These are phyloP conservation scores for Metarhizium guizhouense DNA, from an alignment of 2,329 filamentous ascomycete species.

Conservation along the genomic window DNA sequence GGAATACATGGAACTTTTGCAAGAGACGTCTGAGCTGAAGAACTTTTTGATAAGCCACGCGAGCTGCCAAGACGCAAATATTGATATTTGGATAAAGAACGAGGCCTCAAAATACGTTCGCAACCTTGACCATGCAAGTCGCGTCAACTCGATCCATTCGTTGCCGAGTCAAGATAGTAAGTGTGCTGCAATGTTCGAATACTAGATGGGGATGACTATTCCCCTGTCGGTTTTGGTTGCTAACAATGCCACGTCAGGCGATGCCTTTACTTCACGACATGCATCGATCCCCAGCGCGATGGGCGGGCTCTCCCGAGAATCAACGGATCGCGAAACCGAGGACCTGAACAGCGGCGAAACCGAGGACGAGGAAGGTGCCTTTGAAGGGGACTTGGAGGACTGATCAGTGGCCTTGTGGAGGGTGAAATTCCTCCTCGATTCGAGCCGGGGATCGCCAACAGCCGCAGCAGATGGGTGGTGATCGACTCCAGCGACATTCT, in stretches of 20 bases:
- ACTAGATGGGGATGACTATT: too few relatives aligned
- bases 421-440: too few relatives aligned
- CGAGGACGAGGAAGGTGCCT: neutral
- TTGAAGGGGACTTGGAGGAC: neutral
- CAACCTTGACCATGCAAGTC: neutral
- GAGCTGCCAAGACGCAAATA: constrained; percentile 42
- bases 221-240: neutral
- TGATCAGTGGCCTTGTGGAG: neutral
- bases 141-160: neutral
- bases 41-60: constrained; percentile 43
- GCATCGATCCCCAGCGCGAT: neutral
- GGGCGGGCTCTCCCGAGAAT: neutral
- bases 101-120: constrained; percentile 40
- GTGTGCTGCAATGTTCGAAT: neutral
- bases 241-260: neutral
- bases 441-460: too few relatives aligned
- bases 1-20: constrained; percentile 32
- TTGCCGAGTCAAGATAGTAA: constrained; percentile 1
- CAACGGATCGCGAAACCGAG: neutral
- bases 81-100: constrained; percentile 43
- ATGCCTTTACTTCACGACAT: neutral
- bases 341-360: neutral
- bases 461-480: too few relatives aligned
- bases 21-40: constrained; percentile 39
- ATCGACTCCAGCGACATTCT: too few relatives aligned